Evolutionary conservation across 2,329 filamentous ascomycete genomes (phyloP).

Genomic region (Alternaria rosae): DNA sequence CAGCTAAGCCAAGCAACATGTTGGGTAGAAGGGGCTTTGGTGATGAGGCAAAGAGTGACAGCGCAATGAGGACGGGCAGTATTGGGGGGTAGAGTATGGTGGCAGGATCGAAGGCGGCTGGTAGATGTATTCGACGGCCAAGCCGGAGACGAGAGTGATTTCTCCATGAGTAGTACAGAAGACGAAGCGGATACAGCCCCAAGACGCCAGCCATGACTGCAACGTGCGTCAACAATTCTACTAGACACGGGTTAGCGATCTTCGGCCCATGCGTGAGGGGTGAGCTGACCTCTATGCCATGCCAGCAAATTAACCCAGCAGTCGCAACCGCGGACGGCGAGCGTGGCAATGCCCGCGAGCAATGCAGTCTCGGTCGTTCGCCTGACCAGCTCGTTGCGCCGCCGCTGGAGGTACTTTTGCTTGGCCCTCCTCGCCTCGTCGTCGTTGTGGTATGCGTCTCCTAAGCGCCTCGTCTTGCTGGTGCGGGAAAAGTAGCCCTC

Average conservation of each 20-base stretch:
- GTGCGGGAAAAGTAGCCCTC: constrained; percentile 47
- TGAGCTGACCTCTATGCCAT: constrained; percentile 52
- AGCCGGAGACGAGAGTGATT: constrained; percentile 39
- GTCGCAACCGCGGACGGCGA: constrained; percentile 53
- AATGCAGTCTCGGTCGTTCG: constrained; percentile 63
- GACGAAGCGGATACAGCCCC: constrained; percentile 49
- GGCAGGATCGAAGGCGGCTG: constrained; percentile 85
- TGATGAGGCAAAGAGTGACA: constrained; percentile 72
- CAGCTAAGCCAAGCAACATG: constrained; percentile 79
- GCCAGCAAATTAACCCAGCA: constrained; percentile 44
- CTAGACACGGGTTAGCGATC: constrained; percentile 33
- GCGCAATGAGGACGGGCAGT: constrained; percentile 77
- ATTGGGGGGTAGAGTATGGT: constrained; percentile 85
- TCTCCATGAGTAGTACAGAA: constrained; percentile 43
- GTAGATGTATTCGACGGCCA: constrained; percentile 65
- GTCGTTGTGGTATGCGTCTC: constrained; percentile 35
- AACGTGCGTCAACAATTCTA: constrained; percentile 52
- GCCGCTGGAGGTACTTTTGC: constrained; percentile 79
- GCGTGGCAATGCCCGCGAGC: constrained; percentile 60
- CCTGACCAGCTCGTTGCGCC: constrained; percentile 88
- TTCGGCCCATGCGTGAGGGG: neutral
- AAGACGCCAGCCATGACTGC: constrained; percentile 40
- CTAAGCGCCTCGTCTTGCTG: constrained; percentile 24
- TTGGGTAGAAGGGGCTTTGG: constrained; percentile 74
- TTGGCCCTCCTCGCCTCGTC: constrained; percentile 53